phyloP scores from a whole-genome alignment of 139 green algal genomes.

The Chlamydomonas sp. region DNA sequence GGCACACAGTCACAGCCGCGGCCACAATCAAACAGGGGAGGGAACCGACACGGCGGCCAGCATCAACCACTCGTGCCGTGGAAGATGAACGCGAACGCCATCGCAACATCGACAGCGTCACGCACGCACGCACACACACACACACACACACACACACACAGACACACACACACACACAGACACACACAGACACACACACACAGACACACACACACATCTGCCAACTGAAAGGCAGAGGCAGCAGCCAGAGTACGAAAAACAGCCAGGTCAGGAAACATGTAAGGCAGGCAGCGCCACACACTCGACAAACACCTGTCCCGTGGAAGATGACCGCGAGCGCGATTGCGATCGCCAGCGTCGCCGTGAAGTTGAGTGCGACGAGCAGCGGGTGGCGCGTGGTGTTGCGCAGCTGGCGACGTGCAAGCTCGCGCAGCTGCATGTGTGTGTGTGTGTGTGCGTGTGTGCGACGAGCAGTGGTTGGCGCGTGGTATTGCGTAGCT shows the following conservation, averaged over 20 bases:
- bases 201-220: not conserved
- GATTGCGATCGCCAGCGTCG: conserved; percentile 43
- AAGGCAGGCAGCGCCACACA: too few species aligned
- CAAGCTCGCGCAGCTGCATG: conserved; percentile 47
- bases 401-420: conserved; percentile 41
- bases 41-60: too few species aligned
- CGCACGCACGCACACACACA: too few species aligned
- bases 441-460: too few species aligned
- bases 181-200: too few species aligned
- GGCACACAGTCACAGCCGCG: too few species aligned
- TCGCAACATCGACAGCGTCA: too few species aligned
- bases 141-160: too few species aligned
- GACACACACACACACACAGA: too few species aligned
- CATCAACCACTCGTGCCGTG: too few species aligned
- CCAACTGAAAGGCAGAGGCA: not conserved
- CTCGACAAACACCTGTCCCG: conserved; percentile 39
- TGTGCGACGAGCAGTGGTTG: conserved; percentile 24
- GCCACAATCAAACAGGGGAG: too few species aligned
- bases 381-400: conserved; percentile 55
- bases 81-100: too few species aligned
- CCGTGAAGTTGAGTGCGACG: conserved; percentile 51
- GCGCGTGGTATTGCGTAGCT: conserved; percentile 9
- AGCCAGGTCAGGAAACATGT: not conserved
- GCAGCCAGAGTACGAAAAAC: not conserved
- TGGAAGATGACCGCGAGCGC: conserved; percentile 50